Base-by-base conservation (phyloP, 495 filamentous ascomycete genomes). In the Pyronema omphalodes region DNA sequence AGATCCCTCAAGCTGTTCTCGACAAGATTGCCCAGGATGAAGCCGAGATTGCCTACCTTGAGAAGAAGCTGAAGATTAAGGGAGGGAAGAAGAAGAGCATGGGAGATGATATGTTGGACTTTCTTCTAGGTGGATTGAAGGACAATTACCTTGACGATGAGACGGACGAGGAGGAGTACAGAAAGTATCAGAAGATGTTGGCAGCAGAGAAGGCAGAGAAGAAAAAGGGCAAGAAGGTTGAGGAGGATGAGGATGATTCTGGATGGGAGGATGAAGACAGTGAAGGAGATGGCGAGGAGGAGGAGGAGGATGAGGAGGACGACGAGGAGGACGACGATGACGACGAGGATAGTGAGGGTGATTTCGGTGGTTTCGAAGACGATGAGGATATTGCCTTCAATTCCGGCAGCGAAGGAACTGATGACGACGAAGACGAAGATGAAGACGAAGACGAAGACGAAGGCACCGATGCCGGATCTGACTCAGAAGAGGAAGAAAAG, bases 41-140 rank as follows among this genome's bases (percentile, higher is more conserved):
- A 60, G 79, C 76, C 2, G 84, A 94, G 56, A 95, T 98, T 61
- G 80, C 83, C 11, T 84, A 80, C 7, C 67, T 95, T 55, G 91
- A 98, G 69, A 86, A 80, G 69, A 91, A 84, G 61, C 72, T 96
- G 60, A 68, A 36, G 60, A 61, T 9, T 62, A 68, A 14, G 60
- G 61, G 8, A 64, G 64, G 17, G 59, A 48, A 50, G 66, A 65
- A 8, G 70, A 63, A 44, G 5, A 58, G 57, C 17, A 60, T 57
- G 15, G 64, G 69, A 43, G 54, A 59, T 29, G 59, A 57, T 58
- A 55, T 58, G 36, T 47, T 52, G 37, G 55, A 62, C 36, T 59
- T 52, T 40, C 35, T 43, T 7, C 14, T 54, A 17, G 65, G 66
- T 0, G 69, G 70, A 7, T 68, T 68, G 0, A 72, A 72, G 3